These are phyloP conservation scores for Pleurotus tuoliensis DNA, from an alignment of 768 basidiomycete species.

Conservation along the genomic window DNA sequence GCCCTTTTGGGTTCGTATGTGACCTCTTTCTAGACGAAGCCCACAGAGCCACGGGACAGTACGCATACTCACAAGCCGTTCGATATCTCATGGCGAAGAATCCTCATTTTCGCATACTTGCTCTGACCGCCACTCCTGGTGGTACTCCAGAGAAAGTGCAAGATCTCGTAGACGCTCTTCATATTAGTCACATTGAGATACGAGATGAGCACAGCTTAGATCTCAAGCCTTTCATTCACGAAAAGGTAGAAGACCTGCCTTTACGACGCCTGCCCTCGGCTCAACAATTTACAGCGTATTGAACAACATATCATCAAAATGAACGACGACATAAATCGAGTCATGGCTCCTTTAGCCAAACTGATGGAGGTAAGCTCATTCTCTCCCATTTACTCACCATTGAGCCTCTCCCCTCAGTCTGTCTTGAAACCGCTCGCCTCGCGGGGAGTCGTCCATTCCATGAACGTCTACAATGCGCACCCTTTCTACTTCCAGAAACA, in stretches of 20 bases:
- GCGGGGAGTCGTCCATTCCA: slow-evolving; percentile 38
- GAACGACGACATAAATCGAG: slow-evolving; percentile 56
- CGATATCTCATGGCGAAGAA: slow-evolving; percentile 93
- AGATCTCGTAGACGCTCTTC: slow-evolving; percentile 83
- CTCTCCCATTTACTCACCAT: not conserved
- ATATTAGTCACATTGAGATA: slow-evolving; percentile 94
- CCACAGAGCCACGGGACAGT: slow-evolving; percentile 89
- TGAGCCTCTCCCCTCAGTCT: slow-evolving; percentile 17
- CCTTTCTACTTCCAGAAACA: slow-evolving; percentile 44
- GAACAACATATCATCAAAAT: slow-evolving; percentile 76
- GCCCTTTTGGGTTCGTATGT: not conserved
- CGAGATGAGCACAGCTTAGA: slow-evolving; percentile 89
- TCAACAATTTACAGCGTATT: slow-evolving; percentile 46
- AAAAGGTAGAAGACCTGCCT: slow-evolving; percentile 54
- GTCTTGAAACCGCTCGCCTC: slow-evolving; percentile 29
- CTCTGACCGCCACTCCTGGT: slow-evolving; percentile 94
- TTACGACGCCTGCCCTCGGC: not conserved
- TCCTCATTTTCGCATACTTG: slow-evolving; percentile 87
- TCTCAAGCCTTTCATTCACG: slow-evolving; percentile 78
- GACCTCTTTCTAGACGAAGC: slow-evolving; percentile 69
- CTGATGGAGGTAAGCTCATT: slow-evolving; percentile 65
- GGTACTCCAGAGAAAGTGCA: slow-evolving; percentile 85
- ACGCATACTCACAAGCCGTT: slow-evolving; percentile 87
- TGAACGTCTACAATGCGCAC: slow-evolving; percentile 1
- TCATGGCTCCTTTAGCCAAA: slow-evolving; percentile 64